Percentiles rank a stretch among this genome's conserved stretches.
These are phyloP conservation scores for Ophidiomyces ophidiicola DNA, from an alignment of 2,329 filamentous ascomycete species.

Conservation along the genomic window DNA sequence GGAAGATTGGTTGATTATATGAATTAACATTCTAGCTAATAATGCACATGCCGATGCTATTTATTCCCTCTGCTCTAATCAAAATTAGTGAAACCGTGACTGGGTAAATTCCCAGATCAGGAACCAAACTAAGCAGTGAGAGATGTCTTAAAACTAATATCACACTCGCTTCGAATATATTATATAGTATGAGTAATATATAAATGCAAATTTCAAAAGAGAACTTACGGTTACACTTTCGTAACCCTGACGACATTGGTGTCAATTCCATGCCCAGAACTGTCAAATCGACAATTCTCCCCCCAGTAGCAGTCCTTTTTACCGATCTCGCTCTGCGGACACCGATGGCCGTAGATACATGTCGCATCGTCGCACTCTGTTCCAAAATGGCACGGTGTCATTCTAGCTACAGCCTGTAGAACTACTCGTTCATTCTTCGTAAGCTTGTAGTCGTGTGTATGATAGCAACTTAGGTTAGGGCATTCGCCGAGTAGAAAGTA, in stretches of 20 bases:
- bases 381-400: slow-evolving; percentile 50
- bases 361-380: slow-evolving; percentile 45
- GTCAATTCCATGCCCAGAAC: slow-evolving; percentile 48
- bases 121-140: too few relatives aligned
- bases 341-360: slow-evolving; percentile 54
- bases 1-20: too few relatives aligned
- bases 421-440: slow-evolving; percentile 42
- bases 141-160: too few relatives aligned
- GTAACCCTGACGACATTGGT: slow-evolving; percentile 40
- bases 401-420: slow-evolving; percentile 48
- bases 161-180: too few relatives aligned
- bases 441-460: slow-evolving; percentile 44
- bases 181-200: slow-evolving; percentile 1
- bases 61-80: too few relatives aligned
- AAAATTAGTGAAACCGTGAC: too few relatives aligned
- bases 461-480: slow-evolving; percentile 42
- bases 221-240: slow-evolving; percentile 13
- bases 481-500: slow-evolving; percentile 49
- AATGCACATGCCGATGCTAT: too few relatives aligned
- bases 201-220: slow-evolving; percentile 3
- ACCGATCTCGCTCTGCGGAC: slow-evolving; percentile 43
- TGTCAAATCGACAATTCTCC: slow-evolving; percentile 46
- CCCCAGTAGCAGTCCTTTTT: slow-evolving; percentile 47
- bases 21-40: too few relatives aligned
- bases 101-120: too few relatives aligned